Evolutionary conservation across 129 eudicot species (phyloP).

Genomic region (Chrysanthemum seticuspe): DNA sequence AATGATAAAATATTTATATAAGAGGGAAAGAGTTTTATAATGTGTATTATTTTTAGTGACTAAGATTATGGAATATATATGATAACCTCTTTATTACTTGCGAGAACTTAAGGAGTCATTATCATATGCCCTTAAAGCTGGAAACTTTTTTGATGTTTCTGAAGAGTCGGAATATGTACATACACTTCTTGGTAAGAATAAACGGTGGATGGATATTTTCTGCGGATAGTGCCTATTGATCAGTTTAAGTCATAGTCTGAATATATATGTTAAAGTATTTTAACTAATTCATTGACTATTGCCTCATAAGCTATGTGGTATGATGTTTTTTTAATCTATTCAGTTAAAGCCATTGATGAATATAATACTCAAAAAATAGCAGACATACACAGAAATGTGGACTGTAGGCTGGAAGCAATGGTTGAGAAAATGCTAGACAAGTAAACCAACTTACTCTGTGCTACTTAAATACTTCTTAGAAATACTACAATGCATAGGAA

Average conservation of each 20-base stretch:
- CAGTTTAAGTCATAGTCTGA: background rate
- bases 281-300: too few species aligned
- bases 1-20: too few species aligned
- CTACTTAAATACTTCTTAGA: background rate
- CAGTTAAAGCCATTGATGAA: slow-evolving; percentile 95
- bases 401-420: slow-evolving; percentile 91
- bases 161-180: slow-evolving; percentile 93
- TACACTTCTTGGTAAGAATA: slow-evolving; percentile 71
- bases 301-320: too few species aligned
- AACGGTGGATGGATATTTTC: too few species aligned
- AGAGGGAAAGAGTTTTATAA: too few species aligned
- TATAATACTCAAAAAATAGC: slow-evolving; percentile 68
- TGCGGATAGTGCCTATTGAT: background rate
- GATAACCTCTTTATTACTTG: slow-evolving; percentile 56
- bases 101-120: slow-evolving; percentile 83
- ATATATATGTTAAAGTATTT: too few species aligned
- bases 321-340: background rate
- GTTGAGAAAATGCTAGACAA: slow-evolving; percentile 96
- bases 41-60: too few species aligned
- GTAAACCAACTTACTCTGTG: slow-evolving; percentile 42
- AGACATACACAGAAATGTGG: slow-evolving; percentile 47
- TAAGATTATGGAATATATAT: too few species aligned
- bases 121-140: slow-evolving; percentile 94
- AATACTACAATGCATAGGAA: too few species aligned
- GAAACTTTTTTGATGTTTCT: slow-evolving; percentile 80